Base-by-base conservation (phyloP, 352 stramenopile species). In the Phytopythium helicoides region DNA sequence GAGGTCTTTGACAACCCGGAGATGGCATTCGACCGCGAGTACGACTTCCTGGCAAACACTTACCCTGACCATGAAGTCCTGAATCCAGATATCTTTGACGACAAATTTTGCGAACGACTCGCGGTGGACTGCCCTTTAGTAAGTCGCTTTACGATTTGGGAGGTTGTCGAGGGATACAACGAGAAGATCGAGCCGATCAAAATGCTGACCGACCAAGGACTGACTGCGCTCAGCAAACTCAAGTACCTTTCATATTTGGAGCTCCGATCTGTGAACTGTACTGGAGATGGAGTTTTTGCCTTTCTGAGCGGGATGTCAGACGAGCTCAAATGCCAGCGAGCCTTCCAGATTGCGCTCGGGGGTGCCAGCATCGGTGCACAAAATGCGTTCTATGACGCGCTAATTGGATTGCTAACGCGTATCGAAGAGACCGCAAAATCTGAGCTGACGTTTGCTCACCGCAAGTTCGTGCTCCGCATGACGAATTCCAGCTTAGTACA, bases 381-480 rank as follows among this genome's bases (percentile, higher is more conserved):
- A 9, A 46, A 76, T 11, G 54, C 48, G 1, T 83, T 78, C 35
- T 80, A 83, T 48, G 34, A 51, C 19, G 64, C 58, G 10, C 23
- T 83, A 15, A n/a, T 62, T 9, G 19, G 40, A 16, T 34, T 83
- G 16, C 47, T 83, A 22, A 51, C 44, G 26, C 38, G 38, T 21
- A 40, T 80, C 3, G 40, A 56, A 2, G 28, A 58, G 6, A 62
- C 41, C 18, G 58, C 54, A 1, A 40, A 57, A 14, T 35, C 61
- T 28, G 39, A 71, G 7, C 14, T 76, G 3, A 45, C 21, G 3
- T 76, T 74, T 31, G 37, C 54, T 18, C 34, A 46, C 14, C 52
- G 71, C 31, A 54, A 67, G n/a, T 66, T 79, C 2, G 67, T 71
- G 16, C 56, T 75, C n/a, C 59, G 71, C 1, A 12, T 82, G 28